Conservation (phyloP, 257 asterid species). For the Linderniella brevidens region DNA sequence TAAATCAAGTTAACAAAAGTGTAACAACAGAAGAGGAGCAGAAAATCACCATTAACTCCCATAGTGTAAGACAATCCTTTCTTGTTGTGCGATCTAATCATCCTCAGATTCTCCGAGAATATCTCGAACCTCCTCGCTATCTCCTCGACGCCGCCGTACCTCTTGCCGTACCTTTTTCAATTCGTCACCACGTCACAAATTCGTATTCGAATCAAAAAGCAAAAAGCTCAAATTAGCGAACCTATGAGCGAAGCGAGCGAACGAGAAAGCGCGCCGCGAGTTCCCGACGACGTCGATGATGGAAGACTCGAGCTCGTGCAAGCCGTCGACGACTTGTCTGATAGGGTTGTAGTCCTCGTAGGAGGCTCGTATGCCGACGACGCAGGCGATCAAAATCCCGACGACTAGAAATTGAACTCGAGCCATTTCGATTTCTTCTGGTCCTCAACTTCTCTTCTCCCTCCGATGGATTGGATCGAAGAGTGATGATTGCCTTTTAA, state of each 20-base stretch:
- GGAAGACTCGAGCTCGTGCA: conserved; percentile 46
- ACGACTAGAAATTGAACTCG: conserved; percentile 19
- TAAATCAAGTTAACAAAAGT: too few relatives aligned
- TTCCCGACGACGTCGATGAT: conserved; percentile 41
- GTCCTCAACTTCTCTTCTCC: too few relatives aligned
- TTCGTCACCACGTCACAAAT: background rate
- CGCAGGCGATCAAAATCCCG: conserved; percentile 25
- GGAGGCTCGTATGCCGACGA: conserved; percentile 20
- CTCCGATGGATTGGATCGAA: too few relatives aligned
- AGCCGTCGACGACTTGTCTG: conserved; percentile 68
- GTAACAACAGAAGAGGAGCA: background rate
- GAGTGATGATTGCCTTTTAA: too few relatives aligned
- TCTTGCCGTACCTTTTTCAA: conserved; percentile 46
- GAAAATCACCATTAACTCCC: conserved; percentile 45
- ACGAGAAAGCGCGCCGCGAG: conserved; percentile 56
- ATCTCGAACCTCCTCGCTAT: conserved; percentile 50
- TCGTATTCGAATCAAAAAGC: background rate
- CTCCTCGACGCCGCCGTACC: conserved; percentile 55
- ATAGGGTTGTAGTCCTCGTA: conserved; percentile 53
- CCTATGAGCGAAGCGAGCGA: conserved; percentile 82
- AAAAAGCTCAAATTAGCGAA: conserved; percentile 2
- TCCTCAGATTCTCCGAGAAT: conserved; percentile 46
- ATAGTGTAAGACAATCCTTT: conserved; percentile 68
- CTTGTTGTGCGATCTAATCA: conserved; percentile 71
- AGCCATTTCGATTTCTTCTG: conserved; percentile 40